These are phyloP conservation scores for Setaria italica DNA, from an alignment of 202 grass and related monocot genomes.

Conservation along the genomic window DNA sequence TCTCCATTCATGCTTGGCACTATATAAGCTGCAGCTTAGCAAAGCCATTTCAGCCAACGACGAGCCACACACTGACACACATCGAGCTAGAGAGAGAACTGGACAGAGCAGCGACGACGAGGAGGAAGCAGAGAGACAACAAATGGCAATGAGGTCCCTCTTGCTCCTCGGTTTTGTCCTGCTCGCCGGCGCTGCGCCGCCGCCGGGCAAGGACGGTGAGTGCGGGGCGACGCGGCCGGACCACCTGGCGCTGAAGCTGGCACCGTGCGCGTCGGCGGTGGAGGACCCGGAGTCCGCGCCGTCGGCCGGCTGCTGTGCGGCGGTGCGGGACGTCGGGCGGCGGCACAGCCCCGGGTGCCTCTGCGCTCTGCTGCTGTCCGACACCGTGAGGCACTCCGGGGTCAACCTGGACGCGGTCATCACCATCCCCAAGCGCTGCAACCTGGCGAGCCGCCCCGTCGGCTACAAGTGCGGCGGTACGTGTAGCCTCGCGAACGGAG, in stretches of 20 bases:
- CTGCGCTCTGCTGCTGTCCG: slow-evolving; percentile 68
- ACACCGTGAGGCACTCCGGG: slow-evolving; percentile 55
- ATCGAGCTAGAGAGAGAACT: no score
- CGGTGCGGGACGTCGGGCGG: slow-evolving; percentile 53
- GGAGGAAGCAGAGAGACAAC: no score
- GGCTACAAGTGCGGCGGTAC: slow-evolving; percentile 75
- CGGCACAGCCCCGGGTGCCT: slow-evolving; percentile 60
- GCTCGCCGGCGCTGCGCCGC: not conserved
- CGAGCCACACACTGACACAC: not conserved
- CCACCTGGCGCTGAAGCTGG: slow-evolving; percentile 60
- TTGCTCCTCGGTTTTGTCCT: slow-evolving; percentile 17
- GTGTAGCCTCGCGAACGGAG: not conserved
- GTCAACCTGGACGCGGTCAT: slow-evolving; percentile 54
- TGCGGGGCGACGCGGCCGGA: slow-evolving; percentile 54
- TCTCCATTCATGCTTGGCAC: not conserved
- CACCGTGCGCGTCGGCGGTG: slow-evolving; percentile 58
- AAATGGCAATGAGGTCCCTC: slow-evolving; percentile 18
- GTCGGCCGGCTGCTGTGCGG: slow-evolving; percentile 54
- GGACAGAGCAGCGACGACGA: not conserved
- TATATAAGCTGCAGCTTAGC: slow-evolving; percentile 27
- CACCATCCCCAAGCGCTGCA: slow-evolving; percentile 76
- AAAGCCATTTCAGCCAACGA: not conserved
- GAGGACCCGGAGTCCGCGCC: slow-evolving; percentile 42
- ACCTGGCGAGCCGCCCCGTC: slow-evolving; percentile 54
- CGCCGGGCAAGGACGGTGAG: slow-evolving; percentile 34